These are phyloP conservation scores for Aspergillus spinulosporus DNA, from an alignment of 2,329 filamentous ascomycete genomes.

Conservation along the genomic window DNA sequence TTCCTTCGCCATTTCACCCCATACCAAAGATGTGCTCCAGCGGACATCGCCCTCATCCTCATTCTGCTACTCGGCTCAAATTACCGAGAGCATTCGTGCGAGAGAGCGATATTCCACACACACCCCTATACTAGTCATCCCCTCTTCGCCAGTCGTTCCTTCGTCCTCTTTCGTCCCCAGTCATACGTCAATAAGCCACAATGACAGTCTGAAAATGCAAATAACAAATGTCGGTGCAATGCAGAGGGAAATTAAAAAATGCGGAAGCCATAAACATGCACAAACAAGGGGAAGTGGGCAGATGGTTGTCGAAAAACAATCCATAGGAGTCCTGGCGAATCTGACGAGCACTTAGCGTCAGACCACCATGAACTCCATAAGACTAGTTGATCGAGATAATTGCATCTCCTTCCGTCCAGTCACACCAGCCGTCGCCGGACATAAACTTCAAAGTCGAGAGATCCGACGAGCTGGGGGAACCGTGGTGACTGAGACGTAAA, in stretches of 20 bases:
- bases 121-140: conserved; percentile 18
- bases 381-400: conserved; percentile 28
- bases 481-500: conserved; percentile 32
- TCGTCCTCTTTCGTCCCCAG: conserved; percentile 28
- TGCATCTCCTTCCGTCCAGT: conserved; percentile 37
- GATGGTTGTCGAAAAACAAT: conserved; percentile 18
- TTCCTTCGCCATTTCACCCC: conserved; percentile 41
- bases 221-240: conserved; percentile 6
- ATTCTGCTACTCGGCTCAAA: conserved; percentile 14
- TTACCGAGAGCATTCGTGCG: conserved; percentile 13
- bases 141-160: conserved; percentile 25
- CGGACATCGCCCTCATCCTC: conserved; percentile 9
- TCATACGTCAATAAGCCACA: conserved; percentile 30
- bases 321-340: conserved; percentile 19
- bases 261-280: conserved; percentile 16
- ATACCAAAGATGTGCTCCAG: conserved; percentile 17
- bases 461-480: conserved; percentile 22
- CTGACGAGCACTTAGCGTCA: conserved; percentile 25
- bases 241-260: conserved; percentile 15
- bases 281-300: conserved; percentile 17
- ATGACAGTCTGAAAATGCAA: conserved; percentile 22
- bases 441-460: conserved; percentile 12
- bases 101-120: conserved; percentile 18
- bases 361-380: conserved; percentile 23
- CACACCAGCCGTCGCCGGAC: conserved; percentile 25